Evolutionary conservation across 352 stramenopile genomes (phyloP).

Genomic region (Blastocystis sp.): DNA sequence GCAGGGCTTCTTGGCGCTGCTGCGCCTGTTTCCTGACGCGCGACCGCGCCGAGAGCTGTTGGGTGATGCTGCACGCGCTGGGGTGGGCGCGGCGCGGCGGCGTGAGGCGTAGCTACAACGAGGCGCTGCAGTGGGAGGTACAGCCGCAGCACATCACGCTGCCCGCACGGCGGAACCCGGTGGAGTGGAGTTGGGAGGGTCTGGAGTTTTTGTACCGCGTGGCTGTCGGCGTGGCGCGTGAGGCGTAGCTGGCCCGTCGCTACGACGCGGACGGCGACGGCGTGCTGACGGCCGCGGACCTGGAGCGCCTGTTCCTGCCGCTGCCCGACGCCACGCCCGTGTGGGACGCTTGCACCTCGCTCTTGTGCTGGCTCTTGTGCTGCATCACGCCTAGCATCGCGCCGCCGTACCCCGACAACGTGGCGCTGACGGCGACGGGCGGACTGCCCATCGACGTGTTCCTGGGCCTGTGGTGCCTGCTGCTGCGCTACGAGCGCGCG

Average conservation of each 20-base stretch:
- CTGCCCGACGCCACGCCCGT: background rate
- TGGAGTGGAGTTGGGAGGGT: background rate
- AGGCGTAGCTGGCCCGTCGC: background rate
- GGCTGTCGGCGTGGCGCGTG: background rate
- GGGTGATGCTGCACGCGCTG: conserved; percentile 20
- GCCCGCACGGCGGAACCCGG: background rate
- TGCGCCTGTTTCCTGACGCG: conserved; percentile 31
- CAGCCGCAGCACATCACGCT: background rate
- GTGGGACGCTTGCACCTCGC: background rate
- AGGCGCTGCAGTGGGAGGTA: background rate
- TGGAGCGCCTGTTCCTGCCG: background rate
- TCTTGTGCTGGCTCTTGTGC: background rate
- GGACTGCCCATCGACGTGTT: background rate
- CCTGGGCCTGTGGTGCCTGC: conserved; percentile 16
- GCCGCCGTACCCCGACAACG: background rate
- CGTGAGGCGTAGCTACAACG: too few relatives aligned
- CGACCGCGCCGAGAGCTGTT: conserved; percentile 28
- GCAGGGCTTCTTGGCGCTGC: conserved; percentile 3
- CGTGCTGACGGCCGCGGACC: background rate
- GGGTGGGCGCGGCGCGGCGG: background rate
- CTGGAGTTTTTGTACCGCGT: background rate
- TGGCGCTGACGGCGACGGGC: background rate
- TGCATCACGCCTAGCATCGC: background rate
- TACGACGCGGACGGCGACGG: conserved; percentile 34
- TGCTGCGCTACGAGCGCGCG: background rate